A percentile compares a stretch with the other conserved stretches of the same genome.
These are phyloP conservation scores for Trypanosoma vivax DNA, from an alignment of 208 protist species.

Conservation along the genomic window DNA sequence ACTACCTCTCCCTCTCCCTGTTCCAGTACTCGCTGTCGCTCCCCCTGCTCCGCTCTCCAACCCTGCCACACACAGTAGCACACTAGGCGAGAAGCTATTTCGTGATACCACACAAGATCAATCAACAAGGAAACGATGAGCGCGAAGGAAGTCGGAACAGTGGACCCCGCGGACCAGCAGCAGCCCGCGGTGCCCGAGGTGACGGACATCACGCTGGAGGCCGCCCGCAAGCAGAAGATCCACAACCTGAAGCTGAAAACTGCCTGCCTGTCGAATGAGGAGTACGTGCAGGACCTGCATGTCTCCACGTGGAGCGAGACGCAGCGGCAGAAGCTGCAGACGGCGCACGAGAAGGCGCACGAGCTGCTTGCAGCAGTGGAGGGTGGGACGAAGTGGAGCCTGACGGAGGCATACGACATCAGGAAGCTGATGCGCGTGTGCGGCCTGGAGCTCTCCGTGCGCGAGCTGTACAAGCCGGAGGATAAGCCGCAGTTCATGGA, in stretches of 20 bases:
- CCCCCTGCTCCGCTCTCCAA: neutral
- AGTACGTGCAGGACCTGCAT: slow-evolving; percentile 47
- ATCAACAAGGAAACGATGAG: slow-evolving; percentile 3
- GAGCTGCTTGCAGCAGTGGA: slow-evolving; percentile 30
- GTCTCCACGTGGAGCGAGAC: slow-evolving; percentile 44
- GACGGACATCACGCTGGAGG: slow-evolving; percentile 41
- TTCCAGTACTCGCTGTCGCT: too few relatives aligned
- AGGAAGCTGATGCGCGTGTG: slow-evolving; percentile 54
- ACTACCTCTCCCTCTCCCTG: too few relatives aligned
- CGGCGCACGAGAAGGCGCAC: slow-evolving; percentile 36
- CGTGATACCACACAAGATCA: neutral
- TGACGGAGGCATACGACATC: slow-evolving; percentile 46
- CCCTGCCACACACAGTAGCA: neutral
- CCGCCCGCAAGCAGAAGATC: slow-evolving; percentile 46
- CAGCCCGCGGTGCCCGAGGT: slow-evolving; percentile 15
- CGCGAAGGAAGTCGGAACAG: neutral
- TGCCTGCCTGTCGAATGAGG: slow-evolving; percentile 39
- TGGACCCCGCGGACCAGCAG: slow-evolving; percentile 5
- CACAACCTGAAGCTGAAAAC: slow-evolving; percentile 47
- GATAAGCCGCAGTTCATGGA: slow-evolving; percentile 54
- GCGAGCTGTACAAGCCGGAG: slow-evolving; percentile 50
- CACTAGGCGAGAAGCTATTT: neutral
- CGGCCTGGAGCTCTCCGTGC: slow-evolving; percentile 37
- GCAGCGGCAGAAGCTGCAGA: slow-evolving; percentile 48
- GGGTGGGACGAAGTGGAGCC: slow-evolving; percentile 38